A percentile compares a stretch with the other conserved stretches of the same genome.
Evolutionary conservation across 768 basidiomycete species (phyloP).

Genomic region (Lactarius akahatsu): DNA sequence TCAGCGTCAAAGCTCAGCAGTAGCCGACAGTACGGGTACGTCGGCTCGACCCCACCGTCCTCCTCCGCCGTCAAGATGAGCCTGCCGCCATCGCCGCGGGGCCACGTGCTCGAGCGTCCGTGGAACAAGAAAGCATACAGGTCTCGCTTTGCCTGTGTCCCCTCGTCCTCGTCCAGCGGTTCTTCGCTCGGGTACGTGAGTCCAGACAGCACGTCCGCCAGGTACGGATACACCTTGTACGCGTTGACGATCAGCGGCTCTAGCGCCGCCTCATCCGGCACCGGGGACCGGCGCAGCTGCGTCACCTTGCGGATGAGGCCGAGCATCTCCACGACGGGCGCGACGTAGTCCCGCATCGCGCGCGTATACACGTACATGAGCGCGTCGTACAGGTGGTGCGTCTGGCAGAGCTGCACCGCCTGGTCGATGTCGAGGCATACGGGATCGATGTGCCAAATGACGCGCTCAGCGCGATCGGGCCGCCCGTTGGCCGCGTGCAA

Average conservation of each 20-base stretch:
- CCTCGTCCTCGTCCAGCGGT: conserved; percentile 62
- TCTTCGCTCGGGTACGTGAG: conserved; percentile 85
- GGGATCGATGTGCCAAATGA: conserved; percentile 97
- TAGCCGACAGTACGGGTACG: conserved; percentile 86
- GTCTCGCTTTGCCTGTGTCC: conserved; percentile 63
- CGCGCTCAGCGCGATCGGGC: conserved; percentile 75
- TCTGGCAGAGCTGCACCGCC: conserved; percentile 81
- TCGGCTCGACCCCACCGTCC: conserved; percentile 72
- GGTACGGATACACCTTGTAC: conserved; percentile 89
- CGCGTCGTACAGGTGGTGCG: conserved; percentile 84
- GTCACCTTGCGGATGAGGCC: conserved; percentile 70
- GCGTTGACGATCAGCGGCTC: conserved; percentile 69
- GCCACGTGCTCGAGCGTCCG: conserved; percentile 78
- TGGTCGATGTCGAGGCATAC: conserved; percentile 91
- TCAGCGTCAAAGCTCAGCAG: conserved; percentile 90
- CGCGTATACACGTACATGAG: conserved; percentile 92
- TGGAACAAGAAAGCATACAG: conserved; percentile 85
- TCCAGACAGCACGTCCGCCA: conserved; percentile 78
- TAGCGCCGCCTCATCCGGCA: conserved; percentile 41
- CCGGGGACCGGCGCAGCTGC: conserved; percentile 43
- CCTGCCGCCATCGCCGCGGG: conserved; percentile 64
- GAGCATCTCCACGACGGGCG: conserved; percentile 84
- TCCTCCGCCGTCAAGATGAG: conserved; percentile 75
- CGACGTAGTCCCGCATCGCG: conserved; percentile 83
- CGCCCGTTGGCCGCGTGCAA: conserved; percentile 70